Percentiles rank a stretch among this genome's conserved stretches.
Conservation (phyloP, 768 basidiomycete species). For the Boletus pseudo-olivaceus region DNA sequence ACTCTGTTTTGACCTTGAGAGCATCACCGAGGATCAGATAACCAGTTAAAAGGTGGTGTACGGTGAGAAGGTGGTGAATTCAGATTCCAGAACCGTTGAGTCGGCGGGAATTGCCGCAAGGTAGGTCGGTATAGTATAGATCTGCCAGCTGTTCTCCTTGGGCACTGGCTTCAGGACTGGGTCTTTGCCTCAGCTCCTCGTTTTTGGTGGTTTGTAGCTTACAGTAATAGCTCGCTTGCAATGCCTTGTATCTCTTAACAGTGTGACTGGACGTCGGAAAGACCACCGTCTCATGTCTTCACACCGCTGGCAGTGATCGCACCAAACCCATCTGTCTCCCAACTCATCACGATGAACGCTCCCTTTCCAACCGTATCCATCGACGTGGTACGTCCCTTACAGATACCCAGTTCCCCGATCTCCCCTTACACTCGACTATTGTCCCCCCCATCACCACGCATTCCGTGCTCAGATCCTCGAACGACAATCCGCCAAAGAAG, state of each 20-base stretch:
- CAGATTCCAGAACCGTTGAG: background rate
- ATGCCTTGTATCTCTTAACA: background rate
- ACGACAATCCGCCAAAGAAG: conserved; percentile 68
- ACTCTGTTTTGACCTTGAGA: background rate
- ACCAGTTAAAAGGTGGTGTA: background rate
- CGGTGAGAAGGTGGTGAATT: background rate
- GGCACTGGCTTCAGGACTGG: background rate
- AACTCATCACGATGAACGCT: conserved; percentile 22
- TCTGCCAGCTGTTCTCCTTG: background rate
- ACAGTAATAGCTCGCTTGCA: background rate
- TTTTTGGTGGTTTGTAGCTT: background rate
- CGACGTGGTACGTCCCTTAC: conserved; percentile 24
- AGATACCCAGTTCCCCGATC: background rate
- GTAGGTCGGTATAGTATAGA: no score
- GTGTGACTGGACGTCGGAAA: background rate
- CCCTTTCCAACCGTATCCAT: conserved; percentile 29
- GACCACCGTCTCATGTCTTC: background rate
- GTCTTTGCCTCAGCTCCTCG: background rate
- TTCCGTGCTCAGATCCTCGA: conserved; percentile 60
- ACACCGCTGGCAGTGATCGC: background rate
- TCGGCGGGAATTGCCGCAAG: background rate
- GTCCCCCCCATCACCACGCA: background rate
- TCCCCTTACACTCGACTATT: background rate
- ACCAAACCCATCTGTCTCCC: background rate
- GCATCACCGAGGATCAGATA: background rate